A percentile compares a stretch with the other conserved stretches of the same genome.
Conservation (phyloP, 2,329 filamentous ascomycete genomes). For the Clarireedia monteithiana region DNA sequence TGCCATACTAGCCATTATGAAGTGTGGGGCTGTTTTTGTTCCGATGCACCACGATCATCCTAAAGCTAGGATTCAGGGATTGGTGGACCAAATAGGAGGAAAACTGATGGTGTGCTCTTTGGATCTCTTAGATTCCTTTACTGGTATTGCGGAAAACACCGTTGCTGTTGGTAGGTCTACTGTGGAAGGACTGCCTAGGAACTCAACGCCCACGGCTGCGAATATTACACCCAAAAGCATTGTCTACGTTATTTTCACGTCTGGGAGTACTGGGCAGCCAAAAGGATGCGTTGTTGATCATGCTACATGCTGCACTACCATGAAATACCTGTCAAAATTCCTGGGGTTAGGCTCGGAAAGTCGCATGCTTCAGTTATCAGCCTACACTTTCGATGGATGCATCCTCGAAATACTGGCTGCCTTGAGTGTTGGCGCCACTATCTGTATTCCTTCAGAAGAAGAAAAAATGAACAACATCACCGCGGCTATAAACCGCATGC, state of each 20-base stretch:
- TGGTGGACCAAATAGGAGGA: slow-evolving; percentile 9
- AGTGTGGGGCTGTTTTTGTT: slow-evolving; percentile 24
- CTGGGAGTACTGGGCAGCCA: slow-evolving; percentile 21
- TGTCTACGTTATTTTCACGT: slow-evolving; percentile 19
- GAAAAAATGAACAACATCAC: slow-evolving; percentile 15
- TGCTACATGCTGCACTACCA: slow-evolving; percentile 8
- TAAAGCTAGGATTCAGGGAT: background rate
- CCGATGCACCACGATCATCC: slow-evolving; percentile 21
- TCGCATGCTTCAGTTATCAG: slow-evolving; percentile 17
- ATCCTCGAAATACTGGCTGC: slow-evolving; percentile 17
- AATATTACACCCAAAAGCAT: background rate
- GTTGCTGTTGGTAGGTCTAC: background rate
- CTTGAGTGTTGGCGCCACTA: slow-evolving; percentile 14
- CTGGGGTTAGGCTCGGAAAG: background rate
- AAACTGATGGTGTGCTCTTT: slow-evolving; percentile 11
- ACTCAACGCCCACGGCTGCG: too few species aligned
- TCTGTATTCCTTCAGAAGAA: slow-evolving; percentile 20
- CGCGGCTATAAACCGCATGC: slow-evolving; percentile 12
- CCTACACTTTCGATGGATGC: slow-evolving; percentile 17
- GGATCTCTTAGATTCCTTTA: background rate
- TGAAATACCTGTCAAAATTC: slow-evolving; percentile 4
- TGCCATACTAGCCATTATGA: slow-evolving; percentile 24
- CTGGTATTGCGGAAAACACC: background rate
- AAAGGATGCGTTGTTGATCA: slow-evolving; percentile 17
- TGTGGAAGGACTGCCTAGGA: background rate